A percentile compares a stretch with the other conserved stretches of the same genome.
Conservation (phyloP, 23 red algal species). For the Gracilaria domingensis region DNA sequence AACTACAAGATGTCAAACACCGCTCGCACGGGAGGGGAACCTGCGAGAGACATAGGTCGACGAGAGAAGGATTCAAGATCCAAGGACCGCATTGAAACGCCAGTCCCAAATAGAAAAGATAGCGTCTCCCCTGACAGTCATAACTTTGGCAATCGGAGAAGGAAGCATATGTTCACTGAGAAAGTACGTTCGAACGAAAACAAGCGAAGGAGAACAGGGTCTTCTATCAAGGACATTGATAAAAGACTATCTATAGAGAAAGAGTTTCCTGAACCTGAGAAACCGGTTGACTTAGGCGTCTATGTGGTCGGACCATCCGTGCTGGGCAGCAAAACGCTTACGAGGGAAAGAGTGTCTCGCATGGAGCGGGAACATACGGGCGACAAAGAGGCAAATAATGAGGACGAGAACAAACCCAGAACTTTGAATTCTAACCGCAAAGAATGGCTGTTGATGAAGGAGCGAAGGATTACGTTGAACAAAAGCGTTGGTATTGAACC, state of each 20-base stretch:
- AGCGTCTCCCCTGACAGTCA: slow-evolving; percentile 32
- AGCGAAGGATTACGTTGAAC: background rate
- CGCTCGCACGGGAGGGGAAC: background rate
- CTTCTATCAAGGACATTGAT: slow-evolving; percentile 9
- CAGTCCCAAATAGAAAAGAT: slow-evolving; percentile 17
- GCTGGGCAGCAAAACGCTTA: slow-evolving; percentile 38
- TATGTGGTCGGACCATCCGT: slow-evolving; percentile 63
- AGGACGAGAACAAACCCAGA: background rate
- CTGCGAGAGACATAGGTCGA: background rate
- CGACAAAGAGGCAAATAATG: background rate
- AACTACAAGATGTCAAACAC: background rate
- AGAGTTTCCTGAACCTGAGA: slow-evolving; percentile 16
- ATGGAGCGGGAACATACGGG: slow-evolving; percentile 5
- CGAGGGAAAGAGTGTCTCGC: slow-evolving; percentile 1
- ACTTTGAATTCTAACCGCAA: slow-evolving; percentile 9
- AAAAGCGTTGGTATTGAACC: background rate
- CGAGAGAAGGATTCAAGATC: slow-evolving; percentile 27
- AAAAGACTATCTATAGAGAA: background rate
- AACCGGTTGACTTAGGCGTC: slow-evolving; percentile 5
- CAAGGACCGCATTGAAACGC: slow-evolving; percentile 33
- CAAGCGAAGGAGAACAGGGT: slow-evolving; percentile 35
- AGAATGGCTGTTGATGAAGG: slow-evolving; percentile 28
- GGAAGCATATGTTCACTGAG: background rate
- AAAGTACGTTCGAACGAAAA: slow-evolving; percentile 30
- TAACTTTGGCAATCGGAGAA: background rate